Evolutionary conservation across 805 yeast species (phyloP).

Genomic region (Starmera pachycereana): DNA sequence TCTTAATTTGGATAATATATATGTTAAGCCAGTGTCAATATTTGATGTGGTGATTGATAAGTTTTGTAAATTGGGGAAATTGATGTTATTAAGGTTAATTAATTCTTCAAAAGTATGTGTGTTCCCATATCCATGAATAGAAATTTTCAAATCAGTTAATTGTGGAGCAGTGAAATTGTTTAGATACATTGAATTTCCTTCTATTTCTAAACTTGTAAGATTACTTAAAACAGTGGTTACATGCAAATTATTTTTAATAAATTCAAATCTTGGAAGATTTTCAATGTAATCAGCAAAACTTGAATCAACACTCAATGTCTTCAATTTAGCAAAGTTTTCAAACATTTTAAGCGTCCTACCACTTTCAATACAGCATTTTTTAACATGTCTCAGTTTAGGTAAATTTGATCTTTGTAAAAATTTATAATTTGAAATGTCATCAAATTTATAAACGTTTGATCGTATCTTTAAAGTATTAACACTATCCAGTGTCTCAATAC

Average conservation of each 20-base stretch:
- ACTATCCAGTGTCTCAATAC: slow-evolving; percentile 7
- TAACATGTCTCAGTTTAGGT: slow-evolving; percentile 10
- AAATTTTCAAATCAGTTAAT: slow-evolving; percentile 3
- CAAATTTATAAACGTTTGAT: no score
- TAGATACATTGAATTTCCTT: slow-evolving; percentile 14
- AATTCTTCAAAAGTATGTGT: slow-evolving; percentile 7
- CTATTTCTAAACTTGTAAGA: slow-evolving; percentile 6
- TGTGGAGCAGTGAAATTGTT: slow-evolving; percentile 5
- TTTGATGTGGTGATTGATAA: slow-evolving; percentile 2
- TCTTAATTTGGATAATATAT: not conserved
- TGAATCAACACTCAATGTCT: slow-evolving; percentile 10
- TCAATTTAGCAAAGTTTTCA: slow-evolving; percentile 8
- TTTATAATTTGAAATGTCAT: slow-evolving; percentile 3
- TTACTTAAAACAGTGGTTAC: slow-evolving; percentile 1
- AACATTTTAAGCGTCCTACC: slow-evolving; percentile 12
- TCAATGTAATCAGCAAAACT: slow-evolving; percentile 10
- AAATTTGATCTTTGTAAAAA: slow-evolving; percentile 11
- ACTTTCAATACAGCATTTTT: slow-evolving; percentile 14
- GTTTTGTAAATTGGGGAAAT: slow-evolving; percentile 1
- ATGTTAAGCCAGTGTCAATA: not conserved
- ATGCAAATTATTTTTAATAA: not conserved
- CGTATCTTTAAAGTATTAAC: slow-evolving; percentile 4
- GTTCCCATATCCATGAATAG: slow-evolving; percentile 12
- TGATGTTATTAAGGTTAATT: slow-evolving; percentile 5
- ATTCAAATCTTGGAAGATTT: not conserved